Evolutionary conservation across 1,284 basidiomycete genomes (phyloP), one percentile per base, ranked within the genome.

Genomic region (Tylopilus sp.): DNA sequence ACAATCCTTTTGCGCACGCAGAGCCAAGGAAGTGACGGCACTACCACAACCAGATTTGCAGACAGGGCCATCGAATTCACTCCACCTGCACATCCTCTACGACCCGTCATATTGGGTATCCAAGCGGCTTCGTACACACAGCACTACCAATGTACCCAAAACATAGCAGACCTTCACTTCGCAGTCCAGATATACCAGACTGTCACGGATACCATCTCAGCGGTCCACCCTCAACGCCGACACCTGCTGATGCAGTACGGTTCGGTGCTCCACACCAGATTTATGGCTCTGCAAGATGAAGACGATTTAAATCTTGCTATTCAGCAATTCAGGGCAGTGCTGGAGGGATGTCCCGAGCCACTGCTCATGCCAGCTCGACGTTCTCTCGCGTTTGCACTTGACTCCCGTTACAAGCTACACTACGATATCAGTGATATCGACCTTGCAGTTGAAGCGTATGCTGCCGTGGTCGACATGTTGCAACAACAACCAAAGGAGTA

Each of bases 281-380:
- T 44, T 29, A 44, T 28, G 28, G 44, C 28, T 21, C 23, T 51
- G 15, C 16, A 45, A 15, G 49, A 52, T n/a, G 45, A 49, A 15
- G 38, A 13, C 7, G 64, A 63, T n/a, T 42, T 65, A 2, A 43
- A 53, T 18, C 34, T 51, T 23, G 45, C 61, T 12, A 63, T 66
- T 30, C 37, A 38, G 29, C 41, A 51, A 31, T 51, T 51, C 21
- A 42, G 16, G 29, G 21, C 16, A 13, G 44, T 45, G 10, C 35
- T 60, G 7, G 33, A 49, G 13, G 13, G 13, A 7, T 63, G 53
- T 33, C 47, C 59, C n/a, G 41, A n/a, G 6, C 21, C 34, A 21
- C 19, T 53, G 21, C 25, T 52, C n/a, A 21, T 49, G 11, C 16
- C 40, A 7, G 53, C 46, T 15, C 48, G 50, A 31, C 30, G 34